Evolutionary conservation across 2,329 filamentous ascomycete genomes (phyloP).

Genomic region (Colletotrichum navitas): DNA sequence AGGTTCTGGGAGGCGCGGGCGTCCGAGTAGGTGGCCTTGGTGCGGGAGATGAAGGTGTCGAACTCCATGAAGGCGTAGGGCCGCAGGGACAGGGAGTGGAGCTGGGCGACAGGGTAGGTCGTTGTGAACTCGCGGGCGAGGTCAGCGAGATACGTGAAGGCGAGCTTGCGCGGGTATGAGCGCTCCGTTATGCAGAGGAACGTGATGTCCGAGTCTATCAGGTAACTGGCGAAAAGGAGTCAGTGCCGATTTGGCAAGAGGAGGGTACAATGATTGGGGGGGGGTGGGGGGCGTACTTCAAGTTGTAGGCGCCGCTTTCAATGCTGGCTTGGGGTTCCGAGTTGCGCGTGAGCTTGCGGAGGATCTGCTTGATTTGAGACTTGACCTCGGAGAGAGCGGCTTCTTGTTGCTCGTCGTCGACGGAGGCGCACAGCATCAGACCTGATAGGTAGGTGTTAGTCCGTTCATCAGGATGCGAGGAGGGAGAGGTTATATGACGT

Average conservation of each 20-base stretch:
- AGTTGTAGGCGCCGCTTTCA: constrained; percentile 83
- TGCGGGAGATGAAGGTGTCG: constrained; percentile 94
- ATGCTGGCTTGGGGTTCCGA: constrained; percentile 93
- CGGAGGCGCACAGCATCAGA: constrained; percentile 93
- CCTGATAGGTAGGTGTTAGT: constrained; percentile 64
- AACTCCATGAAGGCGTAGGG: constrained; percentile 99
- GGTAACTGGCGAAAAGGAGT: constrained; percentile 71
- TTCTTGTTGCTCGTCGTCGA: constrained; percentile 89
- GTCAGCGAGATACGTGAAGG: constrained; percentile 97
- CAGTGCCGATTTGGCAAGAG: background rate
- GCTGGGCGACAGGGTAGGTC: constrained; percentile 80
- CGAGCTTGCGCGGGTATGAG: constrained; percentile 96
- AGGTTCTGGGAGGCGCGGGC: constrained; percentile 91
- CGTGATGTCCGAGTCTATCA: constrained; percentile 84
- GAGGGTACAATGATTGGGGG: background rate
- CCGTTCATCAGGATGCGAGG: constrained; percentile 4
- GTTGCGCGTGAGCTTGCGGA: constrained; percentile 88
- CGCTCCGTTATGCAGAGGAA: constrained; percentile 95
- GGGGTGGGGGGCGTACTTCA: constrained; percentile 75
- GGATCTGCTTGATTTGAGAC: constrained; percentile 88
- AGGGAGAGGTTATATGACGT: constrained; percentile 41
- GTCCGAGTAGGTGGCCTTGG: constrained; percentile 94
- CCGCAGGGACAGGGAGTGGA: constrained; percentile 80
- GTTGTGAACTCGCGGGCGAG: constrained; percentile 90
- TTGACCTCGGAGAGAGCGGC: constrained; percentile 88